Evolutionary conservation across 2,329 filamentous ascomycete species (phyloP).

Genomic region (Exophiala mesophila): DNA sequence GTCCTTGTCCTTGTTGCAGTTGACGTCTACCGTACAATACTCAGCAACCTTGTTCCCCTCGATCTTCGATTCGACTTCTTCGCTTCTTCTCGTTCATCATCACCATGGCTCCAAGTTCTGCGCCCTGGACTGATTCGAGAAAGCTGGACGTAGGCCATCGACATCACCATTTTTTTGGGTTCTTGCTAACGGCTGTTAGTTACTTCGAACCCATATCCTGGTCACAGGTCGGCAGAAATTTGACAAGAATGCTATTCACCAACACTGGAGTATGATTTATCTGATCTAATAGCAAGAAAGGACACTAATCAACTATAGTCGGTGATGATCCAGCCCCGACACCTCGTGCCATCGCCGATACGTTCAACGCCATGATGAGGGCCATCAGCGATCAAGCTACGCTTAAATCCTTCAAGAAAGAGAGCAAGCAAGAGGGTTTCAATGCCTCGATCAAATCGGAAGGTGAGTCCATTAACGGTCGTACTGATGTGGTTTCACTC

Average conservation of each 20-base stretch:
- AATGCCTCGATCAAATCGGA: neutral
- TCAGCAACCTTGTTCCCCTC: too few species aligned
- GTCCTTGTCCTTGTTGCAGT: too few species aligned
- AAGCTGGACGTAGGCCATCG: neutral
- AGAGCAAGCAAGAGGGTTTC: too few species aligned
- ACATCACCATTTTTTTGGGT: too few species aligned
- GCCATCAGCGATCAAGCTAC: neutral
- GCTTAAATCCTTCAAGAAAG: neutral
- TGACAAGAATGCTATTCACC: neutral
- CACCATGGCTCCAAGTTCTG: neutral
- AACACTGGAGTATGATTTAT: conserved; percentile 1
- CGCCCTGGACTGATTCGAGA: neutral
- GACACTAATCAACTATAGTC: neutral
- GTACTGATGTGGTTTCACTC: too few species aligned
- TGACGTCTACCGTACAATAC: too few species aligned
- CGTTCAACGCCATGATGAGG: neutral
- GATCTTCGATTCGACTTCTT: too few species aligned
- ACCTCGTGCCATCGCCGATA: neutral
- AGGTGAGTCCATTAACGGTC: neutral
- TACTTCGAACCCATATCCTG: neutral
- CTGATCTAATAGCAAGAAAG: neutral
- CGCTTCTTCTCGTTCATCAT: conserved; percentile 13
- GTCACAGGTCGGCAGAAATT: neutral
- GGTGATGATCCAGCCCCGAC: neutral
- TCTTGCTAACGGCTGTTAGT: too few species aligned